Percentiles rank a stretch among this genome's conserved stretches.
phyloP scores from a whole-genome alignment of 2,329 filamentous ascomycete genomes.

The Fusarium dlaminii region DNA sequence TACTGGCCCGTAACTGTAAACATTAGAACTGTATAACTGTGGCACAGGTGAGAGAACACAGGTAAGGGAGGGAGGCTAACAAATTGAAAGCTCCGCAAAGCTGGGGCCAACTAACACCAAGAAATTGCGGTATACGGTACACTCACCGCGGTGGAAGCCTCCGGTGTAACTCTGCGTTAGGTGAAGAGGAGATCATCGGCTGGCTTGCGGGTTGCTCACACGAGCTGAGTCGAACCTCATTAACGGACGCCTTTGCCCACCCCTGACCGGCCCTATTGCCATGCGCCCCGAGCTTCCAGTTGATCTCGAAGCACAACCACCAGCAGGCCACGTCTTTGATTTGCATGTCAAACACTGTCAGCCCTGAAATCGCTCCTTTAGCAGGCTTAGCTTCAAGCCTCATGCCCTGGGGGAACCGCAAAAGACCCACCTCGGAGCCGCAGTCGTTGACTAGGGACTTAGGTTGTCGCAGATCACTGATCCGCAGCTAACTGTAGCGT shows the following conservation, averaged over 20 bases:
- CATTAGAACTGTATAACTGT: not conserved
- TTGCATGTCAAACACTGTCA: conserved; percentile 28
- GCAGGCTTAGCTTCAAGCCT: conserved; percentile 19
- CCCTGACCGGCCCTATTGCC: conserved; percentile 24
- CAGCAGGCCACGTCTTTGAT: not conserved
- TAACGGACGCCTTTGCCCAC: not conserved
- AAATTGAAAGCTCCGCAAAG: conserved; percentile 4
- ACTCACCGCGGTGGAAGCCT: conserved; percentile 27
- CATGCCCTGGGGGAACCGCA: conserved; percentile 42
- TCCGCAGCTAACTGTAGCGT: conserved; percentile 35
- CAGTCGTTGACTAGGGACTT: conserved; percentile 29
- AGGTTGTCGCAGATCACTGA: conserved; percentile 40
- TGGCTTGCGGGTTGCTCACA: conserved; percentile 25
- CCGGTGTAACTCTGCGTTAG: conserved; percentile 9
- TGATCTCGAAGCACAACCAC: not conserved
- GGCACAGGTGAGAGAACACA: conserved; percentile 17
- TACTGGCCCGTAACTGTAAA: conserved; percentile 8
- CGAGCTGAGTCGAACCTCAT: conserved; percentile 10
- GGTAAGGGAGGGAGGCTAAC: conserved; percentile 5
- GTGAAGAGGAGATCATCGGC: conserved; percentile 16
- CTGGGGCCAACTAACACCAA: not conserved
- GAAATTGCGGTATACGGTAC: not conserved
- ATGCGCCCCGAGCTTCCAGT: conserved; percentile 6
- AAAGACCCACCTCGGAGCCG: conserved; percentile 43
- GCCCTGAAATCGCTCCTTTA: conserved; percentile 3